Conservation (phyloP, 2,329 filamentous ascomycete genomes). For the Aspergillus carbonarius region DNA sequence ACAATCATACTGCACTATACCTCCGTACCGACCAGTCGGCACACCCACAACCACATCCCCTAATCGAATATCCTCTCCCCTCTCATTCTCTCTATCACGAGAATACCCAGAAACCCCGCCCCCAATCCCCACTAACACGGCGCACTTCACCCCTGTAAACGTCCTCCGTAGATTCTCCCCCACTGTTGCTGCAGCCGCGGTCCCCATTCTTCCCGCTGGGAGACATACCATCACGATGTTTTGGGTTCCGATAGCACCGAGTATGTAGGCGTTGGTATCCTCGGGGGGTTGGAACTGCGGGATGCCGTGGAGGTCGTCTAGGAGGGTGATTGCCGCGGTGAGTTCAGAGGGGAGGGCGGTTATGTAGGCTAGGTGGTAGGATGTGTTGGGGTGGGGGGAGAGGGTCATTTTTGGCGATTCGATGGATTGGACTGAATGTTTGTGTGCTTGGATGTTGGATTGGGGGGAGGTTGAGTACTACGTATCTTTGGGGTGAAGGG, state of each 20-base stretch:
- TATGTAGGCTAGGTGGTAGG: constrained; percentile 1
- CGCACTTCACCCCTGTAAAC: neutral
- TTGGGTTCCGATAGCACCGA: neutral
- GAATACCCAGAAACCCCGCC: neutral
- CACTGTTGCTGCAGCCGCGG: neutral
- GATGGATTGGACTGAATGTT: too few species aligned
- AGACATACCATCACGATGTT: neutral
- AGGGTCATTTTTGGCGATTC: neutral
- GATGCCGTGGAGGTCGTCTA: neutral
- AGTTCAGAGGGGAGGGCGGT: neutral
- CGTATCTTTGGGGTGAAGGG: too few species aligned
- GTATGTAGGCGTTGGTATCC: neutral
- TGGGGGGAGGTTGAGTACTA: too few species aligned
- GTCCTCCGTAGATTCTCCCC: neutral
- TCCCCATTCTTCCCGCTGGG: neutral
- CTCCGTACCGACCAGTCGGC: neutral
- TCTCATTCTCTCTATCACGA: too few species aligned
- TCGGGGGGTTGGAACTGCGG: neutral
- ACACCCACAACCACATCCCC: neutral
- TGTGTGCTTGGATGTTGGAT: too few species aligned
- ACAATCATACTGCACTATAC: constrained; percentile 3
- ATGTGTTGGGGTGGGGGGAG: neutral
- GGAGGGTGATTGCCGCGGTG: neutral
- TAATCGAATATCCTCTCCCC: neutral
- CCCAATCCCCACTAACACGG: neutral